Evolutionary conservation across 129 eudicot genomes (phyloP).

Genomic region (Calendula officinalis): DNA sequence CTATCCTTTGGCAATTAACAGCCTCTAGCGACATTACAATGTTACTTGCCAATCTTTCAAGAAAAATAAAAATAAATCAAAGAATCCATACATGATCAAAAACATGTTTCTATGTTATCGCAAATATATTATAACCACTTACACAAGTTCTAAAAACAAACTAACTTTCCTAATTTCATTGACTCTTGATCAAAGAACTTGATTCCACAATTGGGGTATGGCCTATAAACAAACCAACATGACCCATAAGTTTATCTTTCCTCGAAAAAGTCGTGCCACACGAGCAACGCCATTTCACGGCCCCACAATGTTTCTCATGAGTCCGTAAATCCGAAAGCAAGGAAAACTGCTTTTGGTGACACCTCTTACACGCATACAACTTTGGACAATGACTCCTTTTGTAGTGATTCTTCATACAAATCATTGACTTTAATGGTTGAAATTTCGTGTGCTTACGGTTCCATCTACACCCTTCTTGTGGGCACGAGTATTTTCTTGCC

Average conservation of each 20-base stretch:
- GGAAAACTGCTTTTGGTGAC: constrained; percentile 69
- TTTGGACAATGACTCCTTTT: constrained; percentile 97
- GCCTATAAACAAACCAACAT: constrained; percentile 71
- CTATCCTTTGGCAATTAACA: too few species aligned
- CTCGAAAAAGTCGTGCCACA: constrained; percentile 95
- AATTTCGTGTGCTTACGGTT: constrained; percentile 71
- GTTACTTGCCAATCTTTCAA: too few species aligned
- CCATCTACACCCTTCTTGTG: constrained; percentile 89
- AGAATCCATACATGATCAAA: too few species aligned
- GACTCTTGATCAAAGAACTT: constrained; percentile 7
- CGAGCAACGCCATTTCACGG: constrained; percentile 76
- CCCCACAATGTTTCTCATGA: constrained; percentile 98
- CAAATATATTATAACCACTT: background rate
- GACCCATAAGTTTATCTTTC: constrained; percentile 94
- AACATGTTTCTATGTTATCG: background rate
- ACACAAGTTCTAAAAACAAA: background rate
- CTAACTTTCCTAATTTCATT: constrained; percentile 5
- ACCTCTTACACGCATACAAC: constrained; percentile 75
- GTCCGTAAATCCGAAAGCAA: constrained; percentile 83
- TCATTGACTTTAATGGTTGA: constrained; percentile 84
- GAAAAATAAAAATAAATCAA: too few species aligned
- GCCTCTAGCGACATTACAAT: too few species aligned
- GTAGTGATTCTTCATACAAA: constrained; percentile 92
- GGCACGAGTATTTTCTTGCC: constrained; percentile 73
- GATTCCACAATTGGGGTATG: constrained; percentile 46